Conservation (phyloP, 192 early-diverging fungal species). For the Entrophospora sp. region DNA sequence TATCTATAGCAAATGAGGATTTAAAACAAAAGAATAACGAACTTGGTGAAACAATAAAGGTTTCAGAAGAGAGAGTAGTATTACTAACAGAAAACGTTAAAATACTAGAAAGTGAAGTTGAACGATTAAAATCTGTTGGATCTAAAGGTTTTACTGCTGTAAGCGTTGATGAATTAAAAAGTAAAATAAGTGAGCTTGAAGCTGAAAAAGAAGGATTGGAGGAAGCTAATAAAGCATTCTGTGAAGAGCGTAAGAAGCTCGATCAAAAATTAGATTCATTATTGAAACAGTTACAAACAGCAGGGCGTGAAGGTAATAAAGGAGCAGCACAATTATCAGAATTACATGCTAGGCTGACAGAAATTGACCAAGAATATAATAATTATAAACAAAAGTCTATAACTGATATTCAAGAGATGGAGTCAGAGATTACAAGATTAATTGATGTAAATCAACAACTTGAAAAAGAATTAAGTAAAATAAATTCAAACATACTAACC, state of each 20-base stretch:
- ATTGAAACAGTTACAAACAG: not conserved
- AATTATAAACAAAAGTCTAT: not conserved
- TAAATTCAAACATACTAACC: not conserved
- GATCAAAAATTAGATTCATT: constrained; percentile 14
- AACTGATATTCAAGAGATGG: not conserved
- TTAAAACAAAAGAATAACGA: not conserved
- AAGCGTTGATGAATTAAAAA: not conserved
- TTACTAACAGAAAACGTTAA: not conserved
- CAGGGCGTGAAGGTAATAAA: not conserved
- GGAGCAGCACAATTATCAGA: not conserved
- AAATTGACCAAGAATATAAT: not conserved
- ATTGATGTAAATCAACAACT: not conserved
- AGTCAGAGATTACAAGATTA: constrained; percentile 2
- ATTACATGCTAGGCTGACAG: not conserved
- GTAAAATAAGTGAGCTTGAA: not conserved
- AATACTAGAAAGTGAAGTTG: not conserved
- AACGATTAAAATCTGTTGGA: too few species aligned
- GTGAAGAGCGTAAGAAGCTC: constrained; percentile 5
- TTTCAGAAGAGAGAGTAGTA: not conserved
- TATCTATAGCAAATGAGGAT: not conserved
- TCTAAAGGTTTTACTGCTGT: too few species aligned
- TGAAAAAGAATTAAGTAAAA: not conserved
- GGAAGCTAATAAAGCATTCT: constrained; percentile 2
- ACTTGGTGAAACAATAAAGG: not conserved
- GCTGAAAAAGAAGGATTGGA: constrained; percentile 14